Evolutionary conservation across 441 rosid species (phyloP).

Genomic region (Adansonia rubrostipa): DNA sequence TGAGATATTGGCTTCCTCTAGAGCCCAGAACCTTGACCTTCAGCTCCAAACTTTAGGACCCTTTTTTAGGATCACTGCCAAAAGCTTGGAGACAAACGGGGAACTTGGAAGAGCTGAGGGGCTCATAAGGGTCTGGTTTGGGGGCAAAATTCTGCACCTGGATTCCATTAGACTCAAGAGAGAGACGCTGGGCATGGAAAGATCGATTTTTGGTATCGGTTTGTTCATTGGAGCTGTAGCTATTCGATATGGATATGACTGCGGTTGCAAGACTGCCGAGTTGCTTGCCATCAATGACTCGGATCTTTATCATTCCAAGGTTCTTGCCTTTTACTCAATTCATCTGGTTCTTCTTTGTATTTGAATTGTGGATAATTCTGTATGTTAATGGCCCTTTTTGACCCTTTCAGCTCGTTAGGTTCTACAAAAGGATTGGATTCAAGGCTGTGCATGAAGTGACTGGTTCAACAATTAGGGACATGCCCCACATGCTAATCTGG

Average conservation of each 20-base stretch:
- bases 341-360: not conserved
- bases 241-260: constrained; percentile 71
- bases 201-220: constrained; percentile 83
- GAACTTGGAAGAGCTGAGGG: constrained; percentile 88
- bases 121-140: constrained; percentile 71
- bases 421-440: constrained; percentile 79
- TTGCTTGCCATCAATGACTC: constrained; percentile 92
- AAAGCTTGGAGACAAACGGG: constrained; percentile 48
- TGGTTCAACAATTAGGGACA: constrained; percentile 73
- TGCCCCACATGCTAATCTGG: constrained; percentile 85
- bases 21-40: constrained; percentile 72
- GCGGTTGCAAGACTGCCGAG: constrained; percentile 74
- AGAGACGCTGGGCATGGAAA: constrained; percentile 77
- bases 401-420: constrained; percentile 68
- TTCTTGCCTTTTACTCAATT: constrained; percentile 26
- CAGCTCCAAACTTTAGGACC: constrained; percentile 74
- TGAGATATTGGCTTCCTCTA: constrained; percentile 69
- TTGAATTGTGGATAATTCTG: not conserved
- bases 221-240: constrained; percentile 92
- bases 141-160: constrained; percentile 79
- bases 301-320: constrained; percentile 87
- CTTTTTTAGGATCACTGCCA: constrained; percentile 79
- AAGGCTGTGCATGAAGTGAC: constrained; percentile 70
- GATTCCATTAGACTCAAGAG: constrained; percentile 69
- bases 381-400: constrained; percentile 3